Base-by-base conservation (phyloP, 768 basidiomycete species). In the Tylopilus felleus region DNA sequence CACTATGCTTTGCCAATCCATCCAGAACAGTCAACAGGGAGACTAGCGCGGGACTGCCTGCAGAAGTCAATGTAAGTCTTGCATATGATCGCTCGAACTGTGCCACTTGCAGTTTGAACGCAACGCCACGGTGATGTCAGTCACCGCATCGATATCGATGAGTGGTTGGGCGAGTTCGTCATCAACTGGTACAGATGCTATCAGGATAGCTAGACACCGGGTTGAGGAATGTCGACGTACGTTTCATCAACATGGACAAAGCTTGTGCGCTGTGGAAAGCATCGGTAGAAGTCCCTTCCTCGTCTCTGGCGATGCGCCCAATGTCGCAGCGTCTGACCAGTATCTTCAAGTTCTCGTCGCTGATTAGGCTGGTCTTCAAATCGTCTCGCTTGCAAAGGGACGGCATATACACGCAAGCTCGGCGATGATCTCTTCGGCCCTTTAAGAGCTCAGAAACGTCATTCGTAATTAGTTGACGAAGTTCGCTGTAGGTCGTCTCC, bases 391-490 rank as follows among this genome's bases (percentile, higher is more conserved):
- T 65, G 55, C 63, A 71, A 36, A 69, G 66, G 9, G 68, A 63
- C 0, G 69, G 69, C 5, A 69, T 28, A 40, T 55, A 71, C 6
- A 57, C 60, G 59, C 69, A 71, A 31, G 59, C 68, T 3, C 65
- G 67, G 40, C 50, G 57, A 42, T 43, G 28, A 9, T 65, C 39
- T 9, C 8, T 14, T 4, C 33, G 16, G 14, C 44, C 41, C 6
- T 55, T 38, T 25, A 69, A 56, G 21, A 71, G 55, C 4, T 19
- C 44, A 8, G 58, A 41, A 2, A 69, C 40, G 9, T 67, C 58
- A 1, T 38, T 19, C 1, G 33, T 43, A 13, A 63, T 55, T 10
- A 49, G 25, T 21, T 49, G 51, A 17, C 22, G 35, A 8, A 57
- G 47, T 13, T 60, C 40, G 17, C 25, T 46, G 2, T 52, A 29